Evolutionary conservation across 352 stramenopile species (phyloP), one percentile per base, ranked within the genome.

Genomic region (Globisporangium takayamanum): DNA sequence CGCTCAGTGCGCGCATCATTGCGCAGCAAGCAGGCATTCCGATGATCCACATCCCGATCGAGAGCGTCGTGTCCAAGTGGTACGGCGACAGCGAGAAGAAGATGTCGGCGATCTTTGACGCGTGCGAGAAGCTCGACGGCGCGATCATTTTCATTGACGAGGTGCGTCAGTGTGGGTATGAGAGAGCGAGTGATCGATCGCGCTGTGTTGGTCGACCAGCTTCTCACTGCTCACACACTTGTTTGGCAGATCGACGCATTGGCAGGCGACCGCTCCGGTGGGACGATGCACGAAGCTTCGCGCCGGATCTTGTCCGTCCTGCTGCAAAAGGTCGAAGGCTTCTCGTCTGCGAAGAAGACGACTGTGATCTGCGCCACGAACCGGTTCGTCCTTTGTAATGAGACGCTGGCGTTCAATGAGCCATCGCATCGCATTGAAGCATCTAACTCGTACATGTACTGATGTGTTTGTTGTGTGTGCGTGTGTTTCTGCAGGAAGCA

Each of bases 121-220:
- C 88, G 0, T 97, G 89, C 61, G 87, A 97, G 58, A 91, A 97
- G 64, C 69, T 98, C 25, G 83, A 94, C 48, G 88, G 85, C 11
- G 85, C 87, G 18, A 97, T 98, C 65, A 95, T 98, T 64, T 98
- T 98, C 56, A 96, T 98, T 65, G 93, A 98, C 59, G 93, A 98
- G 70, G 83, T 94, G 45, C 44, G 44, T 10, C n/a, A 8, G 53
- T 56, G 50, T 33, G 16, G 14, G 8, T 52, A 11, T 10, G 28
- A 41, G 49, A 3, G 30, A 14, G 28, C 12, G 10, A 33, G 47
- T 14, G 30, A 39, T 53, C 8, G 2, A 3, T 41, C 2, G 4
- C n/a, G 47, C 22, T 51, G 47, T 20, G 22, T n/a, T 10, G 22
- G 3, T 16, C 26, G 8, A 16, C 26, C 12, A 28, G 14, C 37